Percentiles rank a stretch among this genome's conserved stretches.
phyloP scores from a whole-genome alignment of 176 grass and related monocot species.

The Carex kokanica region DNA sequence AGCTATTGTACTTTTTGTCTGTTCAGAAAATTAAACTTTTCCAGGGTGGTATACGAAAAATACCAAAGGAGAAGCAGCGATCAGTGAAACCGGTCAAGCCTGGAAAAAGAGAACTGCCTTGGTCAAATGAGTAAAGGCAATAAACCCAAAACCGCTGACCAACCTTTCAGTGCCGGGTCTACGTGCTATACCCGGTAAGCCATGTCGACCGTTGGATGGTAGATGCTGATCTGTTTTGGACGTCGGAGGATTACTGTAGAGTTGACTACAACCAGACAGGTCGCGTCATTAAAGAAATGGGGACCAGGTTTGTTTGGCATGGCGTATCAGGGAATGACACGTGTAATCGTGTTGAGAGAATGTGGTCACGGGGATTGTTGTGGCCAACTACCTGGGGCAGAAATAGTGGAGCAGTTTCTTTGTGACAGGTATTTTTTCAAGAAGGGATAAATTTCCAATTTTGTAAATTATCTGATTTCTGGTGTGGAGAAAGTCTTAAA shows the following conservation, averaged over 20 bases:
- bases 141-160: constrained; percentile 33
- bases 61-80: neutral
- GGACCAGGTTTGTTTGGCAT: neutral
- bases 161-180: constrained; percentile 16
- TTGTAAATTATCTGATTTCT: too few species aligned
- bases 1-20: neutral
- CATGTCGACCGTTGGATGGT: neutral
- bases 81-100: neutral
- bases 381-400: constrained; percentile 19
- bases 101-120: neutral
- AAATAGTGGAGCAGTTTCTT: constrained; percentile 11
- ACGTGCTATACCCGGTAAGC: constrained; percentile 3
- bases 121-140: constrained; percentile 26
- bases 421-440: too few species aligned
- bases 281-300: constrained; percentile 21
- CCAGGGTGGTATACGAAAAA: neutral
- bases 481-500: too few species aligned
- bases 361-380: constrained; percentile 26
- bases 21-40: neutral
- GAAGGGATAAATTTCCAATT: too few species aligned
- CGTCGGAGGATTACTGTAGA: neutral
- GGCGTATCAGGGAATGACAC: constrained; percentile 20
- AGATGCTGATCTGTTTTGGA: constrained; percentile 10
- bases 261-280: constrained; percentile 24
- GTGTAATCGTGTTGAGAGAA: neutral